Base-by-base conservation (phyloP, 2,329 filamentous ascomycete genomes). In the Claviceps sp. region DNA sequence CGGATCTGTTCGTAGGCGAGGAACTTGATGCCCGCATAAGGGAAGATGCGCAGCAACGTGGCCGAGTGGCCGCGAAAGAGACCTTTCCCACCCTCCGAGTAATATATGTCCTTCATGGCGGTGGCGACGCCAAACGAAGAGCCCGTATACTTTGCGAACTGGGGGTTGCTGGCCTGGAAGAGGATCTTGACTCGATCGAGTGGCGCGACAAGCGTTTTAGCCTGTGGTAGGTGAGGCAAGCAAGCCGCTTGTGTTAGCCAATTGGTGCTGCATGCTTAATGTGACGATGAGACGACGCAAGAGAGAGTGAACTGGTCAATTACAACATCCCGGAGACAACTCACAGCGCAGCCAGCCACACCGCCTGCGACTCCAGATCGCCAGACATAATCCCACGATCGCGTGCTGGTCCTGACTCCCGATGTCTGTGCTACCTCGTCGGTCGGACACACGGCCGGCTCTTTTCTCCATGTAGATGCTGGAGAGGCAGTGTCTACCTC, bases 101-200 rank as follows among this genome's bases (percentile, higher is more conserved):
- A 71, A 60, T 93, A 87, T 56, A 98, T 97, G 60, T 90, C 86
- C 58, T 79, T 78, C 68, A 97, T 85, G 26, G 93, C 90, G 17
- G 77, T 77, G n/a, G 80, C 78, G 20, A 95, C 82, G 47, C 93
- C 93, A 52, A 80, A 78, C 86, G 90, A 96, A 43, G 85, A 89
- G 42, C 89, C 87, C 1, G 88, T 82, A 65, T 97, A 98, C 70
- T 95, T 95, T 50, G 85, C 79, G 65, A 95, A 98, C 59, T 93
- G 85, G 3, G 93, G 93, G 62, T 93, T 96, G 62, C 86, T 88
- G 50, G 93, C 86, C 67, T 98, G 93, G 71, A 98, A 97, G 43
- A 98, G 85, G 63, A 98, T 98, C 71, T 98, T 98, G 62, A 98
- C 93, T 58, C 93, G 85, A 70, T 98, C 93, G 57, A 98, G 85